Percentiles rank a stretch among this genome's conserved stretches.
phyloP scores from a whole-genome alignment of 495 filamentous ascomycete species.

The Hypomontagnella monticulosa region DNA sequence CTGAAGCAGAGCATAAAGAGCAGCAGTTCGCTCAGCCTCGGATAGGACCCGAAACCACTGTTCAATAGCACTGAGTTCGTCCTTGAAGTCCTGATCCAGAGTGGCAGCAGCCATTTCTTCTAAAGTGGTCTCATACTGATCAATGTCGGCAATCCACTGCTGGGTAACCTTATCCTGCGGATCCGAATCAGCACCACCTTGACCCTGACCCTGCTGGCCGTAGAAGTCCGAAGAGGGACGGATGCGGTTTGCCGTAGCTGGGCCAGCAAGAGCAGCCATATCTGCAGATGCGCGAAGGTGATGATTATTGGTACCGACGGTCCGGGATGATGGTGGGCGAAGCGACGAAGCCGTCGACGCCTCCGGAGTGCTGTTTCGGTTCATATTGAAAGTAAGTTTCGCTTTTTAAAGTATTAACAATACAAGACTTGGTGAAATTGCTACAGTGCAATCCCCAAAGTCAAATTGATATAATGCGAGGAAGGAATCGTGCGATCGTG shows the following conservation, averaged over 20 bases:
- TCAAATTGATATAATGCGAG: not conserved
- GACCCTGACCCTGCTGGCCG: conserved; percentile 75
- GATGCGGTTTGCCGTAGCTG: conserved; percentile 81
- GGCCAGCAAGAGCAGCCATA: conserved; percentile 85
- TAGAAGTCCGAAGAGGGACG: conserved; percentile 96
- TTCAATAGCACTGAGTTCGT: conserved; percentile 97
- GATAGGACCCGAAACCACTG: conserved; percentile 99
- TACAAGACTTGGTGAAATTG: not conserved
- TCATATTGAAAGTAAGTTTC: conserved; percentile 64
- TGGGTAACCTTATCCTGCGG: conserved; percentile 91
- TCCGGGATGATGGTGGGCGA: conserved; percentile 87
- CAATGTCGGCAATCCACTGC: conserved; percentile 98
- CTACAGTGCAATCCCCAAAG: conserved; percentile 9
- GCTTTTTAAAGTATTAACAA: conserved; percentile 33
- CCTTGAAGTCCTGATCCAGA: conserved; percentile 98
- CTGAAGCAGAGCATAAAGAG: conserved; percentile 93
- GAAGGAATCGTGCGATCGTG: conserved; percentile 18
- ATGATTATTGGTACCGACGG: conserved; percentile 76
- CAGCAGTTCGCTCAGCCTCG: conserved; percentile 94
- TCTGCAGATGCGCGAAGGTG: conserved; percentile 95
- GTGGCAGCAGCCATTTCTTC: conserved; percentile 99
- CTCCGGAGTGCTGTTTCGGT: conserved; percentile 98
- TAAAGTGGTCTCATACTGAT: conserved; percentile 95
- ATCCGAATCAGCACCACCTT: conserved; percentile 71
- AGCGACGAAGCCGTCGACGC: conserved; percentile 82